phyloP scores from a whole-genome alignment of 1,139 yeast genomes.

The Pichia sp. region DNA sequence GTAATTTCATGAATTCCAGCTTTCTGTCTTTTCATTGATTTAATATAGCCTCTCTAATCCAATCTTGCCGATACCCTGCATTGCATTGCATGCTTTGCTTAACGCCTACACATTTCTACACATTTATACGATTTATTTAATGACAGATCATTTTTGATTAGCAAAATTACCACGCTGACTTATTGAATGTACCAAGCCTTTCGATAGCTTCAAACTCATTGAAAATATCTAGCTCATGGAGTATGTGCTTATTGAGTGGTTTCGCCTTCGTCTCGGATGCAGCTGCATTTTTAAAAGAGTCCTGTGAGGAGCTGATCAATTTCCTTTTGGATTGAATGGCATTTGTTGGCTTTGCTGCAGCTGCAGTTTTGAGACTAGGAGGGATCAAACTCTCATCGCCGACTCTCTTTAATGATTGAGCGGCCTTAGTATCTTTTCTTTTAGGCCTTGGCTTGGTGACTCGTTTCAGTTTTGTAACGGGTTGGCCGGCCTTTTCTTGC shows the following conservation, averaged over 20 bases:
- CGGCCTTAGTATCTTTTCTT: neutral
- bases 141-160: too few species aligned
- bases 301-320: constrained; percentile 6
- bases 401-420: too few species aligned
- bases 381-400: neutral
- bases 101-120: too few species aligned
- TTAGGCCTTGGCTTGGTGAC: neutral
- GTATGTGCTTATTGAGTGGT: constrained; percentile 2
- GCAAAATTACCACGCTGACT: constrained; percentile 8
- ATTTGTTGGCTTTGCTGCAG: neutral
- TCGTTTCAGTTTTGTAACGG: too few species aligned
- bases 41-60: too few species aligned
- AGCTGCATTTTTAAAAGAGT: constrained; percentile 2
- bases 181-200: constrained; percentile 6
- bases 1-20: too few species aligned
- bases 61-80: too few species aligned
- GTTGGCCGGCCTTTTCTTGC: too few species aligned
- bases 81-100: too few species aligned
- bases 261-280: constrained; percentile 1
- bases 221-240: constrained; percentile 10
- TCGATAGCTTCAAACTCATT: constrained; percentile 13
- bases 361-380: neutral
- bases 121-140: too few species aligned
- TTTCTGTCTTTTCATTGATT: too few species aligned
- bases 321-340: constrained; percentile 3